A percentile compares a stretch with the other conserved stretches of the same genome.
phyloP scores from a whole-genome alignment of 2,329 filamentous ascomycete species.

The Elsinoe ampelina region DNA sequence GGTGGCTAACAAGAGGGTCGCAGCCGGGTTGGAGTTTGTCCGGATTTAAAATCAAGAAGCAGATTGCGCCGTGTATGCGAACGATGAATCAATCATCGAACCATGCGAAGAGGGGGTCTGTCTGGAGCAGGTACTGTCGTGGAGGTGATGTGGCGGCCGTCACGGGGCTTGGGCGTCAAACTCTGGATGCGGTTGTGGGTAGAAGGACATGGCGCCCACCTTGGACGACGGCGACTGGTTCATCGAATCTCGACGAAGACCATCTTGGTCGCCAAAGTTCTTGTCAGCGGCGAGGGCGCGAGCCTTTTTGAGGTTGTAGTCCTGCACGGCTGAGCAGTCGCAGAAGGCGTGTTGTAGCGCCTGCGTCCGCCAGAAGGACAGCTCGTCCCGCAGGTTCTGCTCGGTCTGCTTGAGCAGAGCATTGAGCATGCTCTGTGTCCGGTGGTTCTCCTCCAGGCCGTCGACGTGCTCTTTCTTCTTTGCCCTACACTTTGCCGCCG shows the following conservation, averaged over 20 bases:
- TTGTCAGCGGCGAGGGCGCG: conserved; percentile 15
- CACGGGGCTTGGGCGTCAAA: conserved; percentile 7
- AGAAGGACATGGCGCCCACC: neutral
- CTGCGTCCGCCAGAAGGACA: conserved; percentile 25
- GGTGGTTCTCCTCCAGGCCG: conserved; percentile 39
- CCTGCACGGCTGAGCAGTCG: conserved; percentile 24
- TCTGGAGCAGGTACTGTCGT: conserved; percentile 13
- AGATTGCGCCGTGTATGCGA: neutral
- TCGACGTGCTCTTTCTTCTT: conserved; percentile 55
- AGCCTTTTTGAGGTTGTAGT: conserved; percentile 27
- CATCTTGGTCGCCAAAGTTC: conserved; percentile 4
- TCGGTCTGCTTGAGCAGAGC: conserved; percentile 24
- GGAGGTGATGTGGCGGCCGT: neutral
- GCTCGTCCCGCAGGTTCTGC: conserved; percentile 26
- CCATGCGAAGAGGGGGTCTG: neutral
- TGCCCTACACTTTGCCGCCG: conserved; percentile 64
- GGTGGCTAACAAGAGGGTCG: conserved; percentile 4
- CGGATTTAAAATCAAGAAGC: conserved; percentile 3
- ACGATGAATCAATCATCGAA: conserved; percentile 3
- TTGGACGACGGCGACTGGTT: conserved; percentile 1
- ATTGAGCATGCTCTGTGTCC: conserved; percentile 29
- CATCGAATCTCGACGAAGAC: conserved; percentile 12
- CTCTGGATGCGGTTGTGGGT: conserved; percentile 6
- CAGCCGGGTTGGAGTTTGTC: conserved; percentile 1
- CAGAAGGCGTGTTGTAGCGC: conserved; percentile 27